Conservation (phyloP, 805 yeast species). For the Priceomyces castillae region DNA sequence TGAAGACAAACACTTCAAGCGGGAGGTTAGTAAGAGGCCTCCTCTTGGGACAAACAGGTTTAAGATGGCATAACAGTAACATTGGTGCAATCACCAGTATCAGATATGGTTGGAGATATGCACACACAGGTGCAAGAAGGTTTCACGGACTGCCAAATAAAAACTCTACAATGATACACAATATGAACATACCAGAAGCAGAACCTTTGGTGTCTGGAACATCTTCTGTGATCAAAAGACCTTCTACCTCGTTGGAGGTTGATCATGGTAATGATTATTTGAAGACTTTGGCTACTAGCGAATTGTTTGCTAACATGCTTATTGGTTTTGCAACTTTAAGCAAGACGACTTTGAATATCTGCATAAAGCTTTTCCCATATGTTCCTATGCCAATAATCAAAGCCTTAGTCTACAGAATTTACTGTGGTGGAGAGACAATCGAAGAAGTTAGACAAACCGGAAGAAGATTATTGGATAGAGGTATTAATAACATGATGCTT, state of each 20-base stretch:
- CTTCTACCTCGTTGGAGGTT: slow-evolving; percentile 1
- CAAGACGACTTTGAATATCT: slow-evolving; percentile 57
- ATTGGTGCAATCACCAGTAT: background rate
- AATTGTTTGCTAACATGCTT: slow-evolving; percentile 60
- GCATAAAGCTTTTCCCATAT: slow-evolving; percentile 66
- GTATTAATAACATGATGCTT: slow-evolving; percentile 93
- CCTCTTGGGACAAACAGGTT: background rate
- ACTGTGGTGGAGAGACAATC: slow-evolving; percentile 86
- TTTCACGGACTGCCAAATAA: slow-evolving; percentile 24
- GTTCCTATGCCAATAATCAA: slow-evolving; percentile 72
- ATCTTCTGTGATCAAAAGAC: background rate
- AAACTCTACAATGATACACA: slow-evolving; percentile 15
- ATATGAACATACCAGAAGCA: slow-evolving; percentile 9
- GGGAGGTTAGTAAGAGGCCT: background rate
- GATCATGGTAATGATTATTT: slow-evolving; percentile 33
- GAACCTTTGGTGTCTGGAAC: slow-evolving; percentile 1
- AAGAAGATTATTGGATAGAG: slow-evolving; percentile 59
- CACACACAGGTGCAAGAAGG: background rate
- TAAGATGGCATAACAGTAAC: background rate
- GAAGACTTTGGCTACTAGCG: slow-evolving; percentile 50
- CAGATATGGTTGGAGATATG: background rate
- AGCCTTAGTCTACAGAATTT: slow-evolving; percentile 72
- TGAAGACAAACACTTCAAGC: background rate
- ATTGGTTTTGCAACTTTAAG: slow-evolving; percentile 70
- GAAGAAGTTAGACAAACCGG: slow-evolving; percentile 73